A percentile compares a stretch with the other conserved stretches of the same genome.
phyloP scores from a whole-genome alignment of 805 yeast species.

The Candida ortonii region DNA sequence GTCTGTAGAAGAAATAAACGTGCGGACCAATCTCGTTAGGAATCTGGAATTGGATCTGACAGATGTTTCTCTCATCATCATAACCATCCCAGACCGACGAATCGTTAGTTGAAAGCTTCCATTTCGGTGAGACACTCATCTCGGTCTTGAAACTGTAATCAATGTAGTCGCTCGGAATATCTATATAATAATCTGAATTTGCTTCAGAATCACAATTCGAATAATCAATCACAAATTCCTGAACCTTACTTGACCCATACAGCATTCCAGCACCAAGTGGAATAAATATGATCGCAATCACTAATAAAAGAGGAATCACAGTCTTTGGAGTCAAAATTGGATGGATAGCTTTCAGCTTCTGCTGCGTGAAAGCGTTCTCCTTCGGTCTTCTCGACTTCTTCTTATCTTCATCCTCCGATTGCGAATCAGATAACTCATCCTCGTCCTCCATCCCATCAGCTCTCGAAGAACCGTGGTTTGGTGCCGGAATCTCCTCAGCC shows the following conservation, averaged over 20 bases:
- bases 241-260: constrained; percentile 70
- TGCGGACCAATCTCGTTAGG: constrained; percentile 74
- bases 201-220: constrained; percentile 61
- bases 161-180: constrained; percentile 60
- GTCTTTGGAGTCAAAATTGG: constrained; percentile 92
- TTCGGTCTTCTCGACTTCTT: constrained; percentile 62
- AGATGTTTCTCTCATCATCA: constrained; percentile 49
- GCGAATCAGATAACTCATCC: constrained; percentile 47
- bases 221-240: constrained; percentile 75
- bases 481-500: constrained; percentile 13
- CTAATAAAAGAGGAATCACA: constrained; percentile 78
- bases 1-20: constrained; percentile 71
- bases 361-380: constrained; percentile 57
- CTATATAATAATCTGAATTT: constrained; percentile 39
- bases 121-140: constrained; percentile 48
- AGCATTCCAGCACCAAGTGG: constrained; percentile 89
- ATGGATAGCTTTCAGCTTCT: constrained; percentile 49
- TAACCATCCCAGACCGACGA: constrained; percentile 39
- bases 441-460: constrained; percentile 29
- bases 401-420: constrained; percentile 33
- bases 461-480: constrained; percentile 4
- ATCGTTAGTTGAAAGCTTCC: constrained; percentile 54
- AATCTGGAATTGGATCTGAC: constrained; percentile 70
- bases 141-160: constrained; percentile 54
- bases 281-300: constrained; percentile 76